These are phyloP conservation scores for Retiboletus fuscus DNA, from an alignment of 1,284 basidiomycete genomes.

Conservation along the genomic window DNA sequence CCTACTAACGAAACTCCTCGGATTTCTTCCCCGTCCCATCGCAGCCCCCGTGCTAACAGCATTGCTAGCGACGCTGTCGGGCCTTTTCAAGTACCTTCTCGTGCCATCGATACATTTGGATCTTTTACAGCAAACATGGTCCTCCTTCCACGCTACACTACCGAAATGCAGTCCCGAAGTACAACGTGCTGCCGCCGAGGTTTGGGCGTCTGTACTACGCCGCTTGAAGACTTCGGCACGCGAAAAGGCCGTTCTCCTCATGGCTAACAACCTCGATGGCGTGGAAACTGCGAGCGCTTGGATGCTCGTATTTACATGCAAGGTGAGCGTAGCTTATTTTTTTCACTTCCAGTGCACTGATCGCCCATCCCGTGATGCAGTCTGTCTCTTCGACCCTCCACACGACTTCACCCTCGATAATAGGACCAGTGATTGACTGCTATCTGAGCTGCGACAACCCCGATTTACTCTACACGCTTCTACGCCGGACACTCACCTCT, in stretches of 20 bases:
- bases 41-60: constrained; percentile 69
- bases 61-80: constrained; percentile 72
- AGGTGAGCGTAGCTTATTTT: constrained; percentile 58
- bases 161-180: constrained; percentile 73
- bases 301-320: constrained; percentile 77
- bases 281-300: constrained; percentile 74
- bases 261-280: constrained; percentile 59
- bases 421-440: constrained; percentile 65
- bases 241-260: constrained; percentile 62
- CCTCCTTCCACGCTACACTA: constrained; percentile 59
- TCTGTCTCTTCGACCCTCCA: constrained; percentile 84
- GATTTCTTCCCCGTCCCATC: constrained; percentile 68
- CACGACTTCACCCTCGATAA: constrained; percentile 75
- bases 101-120: constrained; percentile 66
- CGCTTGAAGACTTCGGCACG: constrained; percentile 67
- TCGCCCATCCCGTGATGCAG: constrained; percentile 50
- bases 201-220: constrained; percentile 79
- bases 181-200: constrained; percentile 78
- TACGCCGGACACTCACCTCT: constrained; percentile 80
- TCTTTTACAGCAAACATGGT: constrained; percentile 70
- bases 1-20: constrained; percentile 65
- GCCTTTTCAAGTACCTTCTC: constrained; percentile 77
- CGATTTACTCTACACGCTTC: constrained; percentile 61
- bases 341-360: constrained; percentile 15
- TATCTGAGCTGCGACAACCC: constrained; percentile 59